A percentile compares a stretch with the other conserved stretches of the same genome.
These are phyloP conservation scores for Aspergillus versicolor DNA, from an alignment of 2,329 filamentous ascomycete genomes.

Conservation along the genomic window DNA sequence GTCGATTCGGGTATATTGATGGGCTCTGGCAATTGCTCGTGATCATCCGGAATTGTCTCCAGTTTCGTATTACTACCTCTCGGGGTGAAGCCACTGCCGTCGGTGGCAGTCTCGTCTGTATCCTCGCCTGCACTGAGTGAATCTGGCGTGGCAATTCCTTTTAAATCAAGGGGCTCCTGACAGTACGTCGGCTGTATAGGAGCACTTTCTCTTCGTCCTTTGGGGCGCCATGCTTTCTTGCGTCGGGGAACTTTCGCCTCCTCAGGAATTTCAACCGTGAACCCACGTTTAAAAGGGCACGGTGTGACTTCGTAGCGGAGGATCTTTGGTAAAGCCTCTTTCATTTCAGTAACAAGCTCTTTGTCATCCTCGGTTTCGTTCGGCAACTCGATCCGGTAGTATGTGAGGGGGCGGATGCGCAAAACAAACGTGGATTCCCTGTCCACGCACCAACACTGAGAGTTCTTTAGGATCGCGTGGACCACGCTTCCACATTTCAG, in stretches of 20 bases:
- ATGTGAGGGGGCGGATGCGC: constrained; percentile 77
- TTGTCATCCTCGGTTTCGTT: constrained; percentile 63
- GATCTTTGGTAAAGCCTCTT: constrained; percentile 67
- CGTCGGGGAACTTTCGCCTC: constrained; percentile 63
- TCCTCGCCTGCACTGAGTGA: constrained; percentile 31
- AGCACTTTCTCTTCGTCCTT: constrained; percentile 46
- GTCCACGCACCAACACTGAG: constrained; percentile 92
- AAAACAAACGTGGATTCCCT: constrained; percentile 82
- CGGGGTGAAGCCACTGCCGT: constrained; percentile 29
- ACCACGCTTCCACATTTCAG: constrained; percentile 80
- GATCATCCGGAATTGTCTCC: constrained; percentile 24
- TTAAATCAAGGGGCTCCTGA: constrained; percentile 15
- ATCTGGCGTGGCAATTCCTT: constrained; percentile 19
- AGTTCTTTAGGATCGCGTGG: constrained; percentile 83
- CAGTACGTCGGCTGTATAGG: constrained; percentile 18
- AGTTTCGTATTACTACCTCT: constrained; percentile 24
- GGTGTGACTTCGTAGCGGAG: constrained; percentile 84
- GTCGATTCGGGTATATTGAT: constrained; percentile 10
- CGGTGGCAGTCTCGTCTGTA: constrained; percentile 33
- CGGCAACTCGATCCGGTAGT: constrained; percentile 87
- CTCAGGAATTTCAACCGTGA: constrained; percentile 72
- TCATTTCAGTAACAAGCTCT: constrained; percentile 64
- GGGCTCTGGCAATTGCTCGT: constrained; percentile 13
- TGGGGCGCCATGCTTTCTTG: constrained; percentile 69
- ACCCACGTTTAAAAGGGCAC: constrained; percentile 78